Percentiles rank a stretch among this genome's conserved stretches.
These are phyloP conservation scores for Monosporozyma aquatica DNA, from an alignment of 805 yeast species.

Conservation along the genomic window DNA sequence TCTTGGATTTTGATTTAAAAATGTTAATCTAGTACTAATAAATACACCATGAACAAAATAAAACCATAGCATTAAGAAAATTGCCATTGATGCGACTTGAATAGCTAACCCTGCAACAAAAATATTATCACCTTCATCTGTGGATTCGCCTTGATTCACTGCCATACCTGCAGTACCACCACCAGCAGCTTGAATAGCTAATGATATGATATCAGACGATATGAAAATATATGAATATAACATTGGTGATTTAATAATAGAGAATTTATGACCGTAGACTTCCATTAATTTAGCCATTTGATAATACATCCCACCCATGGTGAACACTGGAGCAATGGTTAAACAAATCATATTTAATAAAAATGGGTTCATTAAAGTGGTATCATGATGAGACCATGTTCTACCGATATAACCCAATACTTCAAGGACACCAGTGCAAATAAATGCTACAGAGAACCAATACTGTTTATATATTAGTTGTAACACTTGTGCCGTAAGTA, in stretches of 20 bases:
- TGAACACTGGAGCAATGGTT: slow-evolving; percentile 73
- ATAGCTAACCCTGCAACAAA: slow-evolving; percentile 74
- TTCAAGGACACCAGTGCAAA: slow-evolving; percentile 51
- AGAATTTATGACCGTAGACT: slow-evolving; percentile 47
- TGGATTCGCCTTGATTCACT: slow-evolving; percentile 22
- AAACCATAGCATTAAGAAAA: slow-evolving; percentile 45
- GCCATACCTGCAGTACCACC: slow-evolving; percentile 62
- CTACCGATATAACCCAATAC: slow-evolving; percentile 62
- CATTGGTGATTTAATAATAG: slow-evolving; percentile 33
- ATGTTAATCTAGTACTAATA: slow-evolving; percentile 20
- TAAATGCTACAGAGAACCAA: slow-evolving; percentile 57
- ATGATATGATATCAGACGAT: slow-evolving; percentile 52
- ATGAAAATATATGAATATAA: slow-evolving; percentile 50
- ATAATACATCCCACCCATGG: slow-evolving; percentile 77
- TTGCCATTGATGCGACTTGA: slow-evolving; percentile 62
- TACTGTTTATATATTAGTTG: slow-evolving; percentile 43
- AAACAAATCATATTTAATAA: slow-evolving; percentile 58
- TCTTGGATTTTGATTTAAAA: slow-evolving; percentile 9
- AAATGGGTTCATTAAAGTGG: slow-evolving; percentile 34
- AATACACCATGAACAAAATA: slow-evolving; percentile 38
- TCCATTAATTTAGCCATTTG: slow-evolving; percentile 58
- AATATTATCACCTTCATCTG: slow-evolving; percentile 27
- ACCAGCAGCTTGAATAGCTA: slow-evolving; percentile 64
- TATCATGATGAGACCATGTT: slow-evolving; percentile 35
- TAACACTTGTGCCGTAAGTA: slow-evolving; percentile 36